Evolutionary conservation across 148 eudicot genomes (phyloP), one percentile per base, ranked within the genome.

Genomic region (Tetragonia tetragonoides): DNA sequence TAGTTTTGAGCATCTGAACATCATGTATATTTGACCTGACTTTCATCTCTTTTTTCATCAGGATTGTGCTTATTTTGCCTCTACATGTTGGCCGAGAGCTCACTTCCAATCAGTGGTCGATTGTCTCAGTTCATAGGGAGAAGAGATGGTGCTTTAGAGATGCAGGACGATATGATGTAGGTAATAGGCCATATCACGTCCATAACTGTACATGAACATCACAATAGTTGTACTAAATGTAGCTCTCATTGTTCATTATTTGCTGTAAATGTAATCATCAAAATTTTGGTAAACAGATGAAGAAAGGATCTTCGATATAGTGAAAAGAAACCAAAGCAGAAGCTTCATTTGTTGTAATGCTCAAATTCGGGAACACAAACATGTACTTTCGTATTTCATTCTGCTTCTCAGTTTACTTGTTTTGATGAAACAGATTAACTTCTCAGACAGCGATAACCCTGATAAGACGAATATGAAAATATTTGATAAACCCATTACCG

Each of bases 61-160:
- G 98, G 98, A 62, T 81, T 95, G 81, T 92, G 98, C 88, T 81
- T 95, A 74, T 88, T 88, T 74, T 90, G 98, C 81, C 83, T 95
- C 64, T 89, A 88, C 83, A 73, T 89, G 83, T 78, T 91, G 56
- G 87, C 87, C 7, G 96, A 92, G 69, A 87, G 85, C 77, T 95
- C 97, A 47, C 79, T 86, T 64, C 82, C 86, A 37, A 77, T 81
- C 70, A 82, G 80, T 68, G 21, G 89, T 57, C 83, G 84, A 80
- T 72, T 86, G 70, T 84, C 88, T 78, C 78, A 66, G 74, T 70
- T 82, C 72, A 41, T 86, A 44, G 76, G 83, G 57, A 84, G 90
- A 87, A 88, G 88, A 81, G 95, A 89, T 46, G 74, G 80, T 12
- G 56, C 80, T 44, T 75, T 51, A 60, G 75, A 74, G 51, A 80